Percentiles rank a stretch among this genome's conserved stretches.
These are phyloP conservation scores for Pseudocercospora fijiensis DNA, from an alignment of 2,329 filamentous ascomycete genomes.

Conservation along the genomic window DNA sequence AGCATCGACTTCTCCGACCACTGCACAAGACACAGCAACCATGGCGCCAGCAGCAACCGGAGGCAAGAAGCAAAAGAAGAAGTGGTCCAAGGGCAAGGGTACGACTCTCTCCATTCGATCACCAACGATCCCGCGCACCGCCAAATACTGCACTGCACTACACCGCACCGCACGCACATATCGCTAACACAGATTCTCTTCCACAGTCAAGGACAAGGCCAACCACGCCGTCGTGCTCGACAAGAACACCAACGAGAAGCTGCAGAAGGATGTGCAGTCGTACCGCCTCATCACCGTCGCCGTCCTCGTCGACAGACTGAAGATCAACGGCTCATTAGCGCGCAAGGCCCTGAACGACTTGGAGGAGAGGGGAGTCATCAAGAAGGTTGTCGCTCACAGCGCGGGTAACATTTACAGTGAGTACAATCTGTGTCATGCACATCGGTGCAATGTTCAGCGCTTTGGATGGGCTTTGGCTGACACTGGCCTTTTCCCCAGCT, in stretches of 20 bases:
- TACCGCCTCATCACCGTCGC: conserved; percentile 99
- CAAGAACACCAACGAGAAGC: conserved; percentile 95
- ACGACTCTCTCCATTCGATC: conserved; percentile 24
- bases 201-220: conserved; percentile 99
- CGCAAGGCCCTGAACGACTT: conserved; percentile 85
- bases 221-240: conserved; percentile 99
- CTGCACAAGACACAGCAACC: conserved; percentile 23
- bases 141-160: conserved; percentile 5
- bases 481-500: conserved; percentile 13
- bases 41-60: conserved; percentile 54
- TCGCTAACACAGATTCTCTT: conserved; percentile 30
- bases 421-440: conserved; percentile 64
- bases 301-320: conserved; percentile 97
- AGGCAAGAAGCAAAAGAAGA: conserved; percentile 81
- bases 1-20: conserved; percentile 3
- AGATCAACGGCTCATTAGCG: conserved; percentile 99
- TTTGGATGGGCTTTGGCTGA: conserved; percentile 67
- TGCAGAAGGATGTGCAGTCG: conserved; percentile 99
- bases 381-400: conserved; percentile 94
- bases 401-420: conserved; percentile 98
- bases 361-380: conserved; percentile 98
- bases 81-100: conserved; percentile 63
- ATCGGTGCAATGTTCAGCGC: conserved; percentile 98
- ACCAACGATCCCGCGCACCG: conserved; percentile 11
- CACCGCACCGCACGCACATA: conserved; percentile 9